These are phyloP conservation scores for Niveomyces coronatus DNA, from an alignment of 2,329 filamentous ascomycete genomes.

Conservation along the genomic window DNA sequence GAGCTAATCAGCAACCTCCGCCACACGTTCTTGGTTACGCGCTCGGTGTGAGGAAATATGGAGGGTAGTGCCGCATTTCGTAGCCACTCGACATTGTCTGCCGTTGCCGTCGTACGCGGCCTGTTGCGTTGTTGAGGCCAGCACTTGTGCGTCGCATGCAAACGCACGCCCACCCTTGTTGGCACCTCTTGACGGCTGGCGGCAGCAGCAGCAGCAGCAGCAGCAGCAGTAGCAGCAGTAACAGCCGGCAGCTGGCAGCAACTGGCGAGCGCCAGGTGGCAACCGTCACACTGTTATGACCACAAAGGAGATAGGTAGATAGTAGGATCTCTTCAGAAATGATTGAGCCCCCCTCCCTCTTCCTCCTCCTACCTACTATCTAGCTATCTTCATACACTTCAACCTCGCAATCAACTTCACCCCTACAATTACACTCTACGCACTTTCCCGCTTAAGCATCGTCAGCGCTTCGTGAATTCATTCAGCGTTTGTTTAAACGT, in stretches of 20 bases:
- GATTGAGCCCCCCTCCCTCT: not conserved
- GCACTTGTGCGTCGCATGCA: not conserved
- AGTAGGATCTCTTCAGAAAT: too few relatives aligned
- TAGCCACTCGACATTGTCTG: not conserved
- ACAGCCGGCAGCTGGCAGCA: conserved; percentile 1
- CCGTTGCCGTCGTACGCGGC: too few relatives aligned
- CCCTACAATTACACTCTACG: too few relatives aligned
- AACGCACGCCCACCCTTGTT: not conserved
- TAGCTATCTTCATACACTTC: not conserved
- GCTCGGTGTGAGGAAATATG: too few relatives aligned
- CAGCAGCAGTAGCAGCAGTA: not conserved
- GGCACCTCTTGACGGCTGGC: not conserved
- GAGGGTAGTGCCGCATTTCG: too few relatives aligned
- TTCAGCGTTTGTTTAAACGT: too few relatives aligned
- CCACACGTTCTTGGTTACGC: not conserved
- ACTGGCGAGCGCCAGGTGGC: not conserved
- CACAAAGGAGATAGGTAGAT: too few relatives aligned
- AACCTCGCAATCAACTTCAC: too few relatives aligned
- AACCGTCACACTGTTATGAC: conserved; percentile 4
- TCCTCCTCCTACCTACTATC: conserved; percentile 1
- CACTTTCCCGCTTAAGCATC: too few relatives aligned
- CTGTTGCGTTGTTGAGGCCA: too few relatives aligned
- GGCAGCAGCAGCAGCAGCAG: not conserved
- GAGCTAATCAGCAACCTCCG: too few relatives aligned
- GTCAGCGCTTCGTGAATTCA: too few relatives aligned